Percentiles rank a stretch among this genome's conserved stretches.
Evolutionary conservation across 148 eudicot genomes (phyloP).

Genomic region (Vaccinium myrtillus): DNA sequence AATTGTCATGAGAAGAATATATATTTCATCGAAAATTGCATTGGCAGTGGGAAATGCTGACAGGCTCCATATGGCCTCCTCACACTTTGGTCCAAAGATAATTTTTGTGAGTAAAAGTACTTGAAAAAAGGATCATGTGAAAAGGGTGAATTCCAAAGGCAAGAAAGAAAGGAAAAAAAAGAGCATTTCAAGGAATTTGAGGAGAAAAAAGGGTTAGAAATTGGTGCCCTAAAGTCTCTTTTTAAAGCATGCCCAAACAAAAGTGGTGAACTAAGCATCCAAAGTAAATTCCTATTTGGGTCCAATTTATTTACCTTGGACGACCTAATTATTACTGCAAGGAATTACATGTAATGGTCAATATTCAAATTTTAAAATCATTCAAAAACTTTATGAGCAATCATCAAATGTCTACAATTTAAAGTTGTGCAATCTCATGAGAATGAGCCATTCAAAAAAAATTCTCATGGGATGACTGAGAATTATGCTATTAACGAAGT

Average conservation of each 20-base stretch:
- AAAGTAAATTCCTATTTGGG: slow-evolving; percentile 14
- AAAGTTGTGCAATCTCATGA: too few species aligned
- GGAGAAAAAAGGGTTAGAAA: slow-evolving; percentile 41
- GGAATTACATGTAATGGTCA: background rate
- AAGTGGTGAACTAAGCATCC: slow-evolving; percentile 28
- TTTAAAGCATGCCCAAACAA: slow-evolving; percentile 10
- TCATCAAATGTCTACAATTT: background rate
- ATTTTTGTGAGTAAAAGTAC: background rate
- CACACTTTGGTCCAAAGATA: slow-evolving; percentile 16
- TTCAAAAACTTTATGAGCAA: slow-evolving; percentile 2
- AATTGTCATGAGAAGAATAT: background rate
- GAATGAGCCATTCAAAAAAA: too few species aligned
- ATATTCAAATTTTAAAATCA: background rate
- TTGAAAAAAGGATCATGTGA: background rate
- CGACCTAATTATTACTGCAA: background rate
- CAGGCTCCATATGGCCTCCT: slow-evolving; percentile 20
- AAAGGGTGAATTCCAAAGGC: slow-evolving; percentile 25
- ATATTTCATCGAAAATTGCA: background rate
- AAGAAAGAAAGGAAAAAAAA: background rate
- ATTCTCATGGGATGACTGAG: background rate
- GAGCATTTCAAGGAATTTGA: slow-evolving; percentile 28
- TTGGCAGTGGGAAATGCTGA: background rate
- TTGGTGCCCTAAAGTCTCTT: slow-evolving; percentile 39
- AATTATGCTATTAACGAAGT: background rate
- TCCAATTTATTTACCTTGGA: background rate